Conservation (phyloP, 495 filamentous ascomycete species). For the Podospora comata region DNA sequence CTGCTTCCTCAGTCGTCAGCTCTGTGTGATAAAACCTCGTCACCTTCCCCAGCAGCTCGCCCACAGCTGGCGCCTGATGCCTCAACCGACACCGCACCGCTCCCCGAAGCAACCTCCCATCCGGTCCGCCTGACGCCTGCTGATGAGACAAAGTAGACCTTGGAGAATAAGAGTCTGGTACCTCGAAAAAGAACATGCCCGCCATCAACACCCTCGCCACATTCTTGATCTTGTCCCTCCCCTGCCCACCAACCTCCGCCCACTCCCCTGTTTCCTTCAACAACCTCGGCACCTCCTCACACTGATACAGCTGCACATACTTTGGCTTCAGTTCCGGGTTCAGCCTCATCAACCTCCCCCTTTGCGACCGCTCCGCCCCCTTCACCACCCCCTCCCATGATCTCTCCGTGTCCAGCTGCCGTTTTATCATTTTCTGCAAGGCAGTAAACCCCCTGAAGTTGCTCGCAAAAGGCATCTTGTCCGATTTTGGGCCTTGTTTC, state of each 20-base stretch:
- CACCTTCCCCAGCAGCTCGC: background rate
- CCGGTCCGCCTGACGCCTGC: background rate
- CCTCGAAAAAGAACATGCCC: background rate
- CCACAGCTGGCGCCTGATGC: background rate
- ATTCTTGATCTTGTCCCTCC: background rate
- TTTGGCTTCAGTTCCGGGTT: background rate
- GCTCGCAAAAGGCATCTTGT: background rate
- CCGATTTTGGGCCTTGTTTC: background rate
- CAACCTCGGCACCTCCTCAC: constrained; percentile 1
- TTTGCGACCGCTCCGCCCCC: background rate
- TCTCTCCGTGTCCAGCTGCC: background rate
- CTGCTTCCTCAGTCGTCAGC: background rate
- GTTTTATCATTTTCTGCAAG: background rate
- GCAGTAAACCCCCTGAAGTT: background rate
- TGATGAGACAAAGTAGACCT: no score
- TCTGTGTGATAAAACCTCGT: background rate
- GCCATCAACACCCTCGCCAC: constrained; percentile 3
- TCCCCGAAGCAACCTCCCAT: background rate
- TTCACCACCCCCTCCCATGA: background rate
- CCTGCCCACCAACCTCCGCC: background rate
- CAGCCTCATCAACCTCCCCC: constrained; percentile 1
- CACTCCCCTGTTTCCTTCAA: background rate
- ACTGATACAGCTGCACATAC: constrained; percentile 5
- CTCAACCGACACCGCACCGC: background rate
- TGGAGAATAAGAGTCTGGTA: background rate